phyloP scores from a whole-genome alignment of 2,329 filamentous ascomycete species.

The Cercospora sp. region DNA sequence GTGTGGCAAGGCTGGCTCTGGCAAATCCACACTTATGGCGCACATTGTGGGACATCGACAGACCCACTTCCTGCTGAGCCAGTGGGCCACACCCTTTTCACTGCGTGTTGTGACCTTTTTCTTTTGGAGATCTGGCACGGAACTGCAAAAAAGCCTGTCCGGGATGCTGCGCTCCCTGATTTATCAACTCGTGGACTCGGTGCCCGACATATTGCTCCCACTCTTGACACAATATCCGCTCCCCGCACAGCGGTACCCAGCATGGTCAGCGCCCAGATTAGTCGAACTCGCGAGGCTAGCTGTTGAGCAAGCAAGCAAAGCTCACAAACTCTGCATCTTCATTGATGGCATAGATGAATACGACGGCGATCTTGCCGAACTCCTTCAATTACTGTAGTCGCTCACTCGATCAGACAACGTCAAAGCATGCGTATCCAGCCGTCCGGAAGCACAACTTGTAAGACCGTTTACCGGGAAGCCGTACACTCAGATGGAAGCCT shows the following conservation, averaged over 20 bases:
- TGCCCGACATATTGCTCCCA: background rate
- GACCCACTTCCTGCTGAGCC: background rate
- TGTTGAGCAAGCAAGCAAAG: background rate
- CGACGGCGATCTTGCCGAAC: conserved; percentile 10
- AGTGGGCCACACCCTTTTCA: background rate
- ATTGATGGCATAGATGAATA: conserved; percentile 29
- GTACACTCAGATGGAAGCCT: background rate
- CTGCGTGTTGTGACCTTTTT: conserved; percentile 8
- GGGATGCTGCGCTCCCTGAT: conserved; percentile 24
- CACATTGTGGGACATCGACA: background rate
- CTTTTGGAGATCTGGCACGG: conserved; percentile 23
- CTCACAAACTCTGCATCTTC: conserved; percentile 22
- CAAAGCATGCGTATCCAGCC: conserved; percentile 2
- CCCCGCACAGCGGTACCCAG: conserved; percentile 10
- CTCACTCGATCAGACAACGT: background rate
- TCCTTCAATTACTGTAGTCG: background rate
- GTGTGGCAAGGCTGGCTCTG: conserved; percentile 18
- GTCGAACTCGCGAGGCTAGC: conserved; percentile 5
- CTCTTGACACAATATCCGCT: background rate
- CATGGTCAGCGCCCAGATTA: background rate
- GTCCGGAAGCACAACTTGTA: background rate
- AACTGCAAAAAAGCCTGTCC: conserved; percentile 17
- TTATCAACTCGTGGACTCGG: conserved; percentile 11
- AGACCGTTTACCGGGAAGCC: background rate
- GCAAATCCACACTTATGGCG: conserved; percentile 23